Evolutionary conservation across 1,284 basidiomycete genomes (phyloP), one percentile per base, ranked within the genome.

Genomic region (Uromyces viciae-fabae): DNA sequence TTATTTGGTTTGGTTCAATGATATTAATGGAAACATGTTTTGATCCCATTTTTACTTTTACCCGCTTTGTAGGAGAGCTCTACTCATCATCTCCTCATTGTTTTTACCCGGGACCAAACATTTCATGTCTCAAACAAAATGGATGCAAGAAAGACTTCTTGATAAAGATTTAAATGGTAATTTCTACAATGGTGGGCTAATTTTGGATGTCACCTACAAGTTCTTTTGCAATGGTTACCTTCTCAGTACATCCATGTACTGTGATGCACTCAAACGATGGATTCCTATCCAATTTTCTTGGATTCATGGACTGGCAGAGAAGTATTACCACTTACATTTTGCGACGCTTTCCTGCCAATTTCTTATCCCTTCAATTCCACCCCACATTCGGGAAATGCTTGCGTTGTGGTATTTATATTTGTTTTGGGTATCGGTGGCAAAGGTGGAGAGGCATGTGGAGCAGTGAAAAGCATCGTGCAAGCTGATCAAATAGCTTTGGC

Each of bases 201-300:
- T 72, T 5, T 72, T 46, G 15, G 42, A 71, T 31, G 40, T 71
- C 14, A 71, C 68, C 1, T 71, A 71, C 22, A 15, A 28, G 46
- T 72, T 52, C 31, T 72, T 72, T 52, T 22, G 19, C 1, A 52
- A 19, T 1, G 46, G 69, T 31, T 54, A 72, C 33, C n/a, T 72
- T 22, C 42, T 72, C 2, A 52, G 42, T 11, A 72, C 69, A 5
- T 72, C 69, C 2, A 72, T 72, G 69, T 72, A 72, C 46, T 52
- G 69, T 19, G n/a, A 72, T 3, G 25, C 19, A 0, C 40, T 72
- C 40, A 17, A 7, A 9, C 22, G 69, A 31, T 72, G 69, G 69
- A 72, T 72, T 49, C 69, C 69, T 11, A 46, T 72, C 40, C 42
- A 72, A 46, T 46, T 72, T 9, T 46, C 40, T 25, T 72, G 69